Base-by-base conservation (phyloP, 345 rosid genomes). In the Camelina neglecta region DNA sequence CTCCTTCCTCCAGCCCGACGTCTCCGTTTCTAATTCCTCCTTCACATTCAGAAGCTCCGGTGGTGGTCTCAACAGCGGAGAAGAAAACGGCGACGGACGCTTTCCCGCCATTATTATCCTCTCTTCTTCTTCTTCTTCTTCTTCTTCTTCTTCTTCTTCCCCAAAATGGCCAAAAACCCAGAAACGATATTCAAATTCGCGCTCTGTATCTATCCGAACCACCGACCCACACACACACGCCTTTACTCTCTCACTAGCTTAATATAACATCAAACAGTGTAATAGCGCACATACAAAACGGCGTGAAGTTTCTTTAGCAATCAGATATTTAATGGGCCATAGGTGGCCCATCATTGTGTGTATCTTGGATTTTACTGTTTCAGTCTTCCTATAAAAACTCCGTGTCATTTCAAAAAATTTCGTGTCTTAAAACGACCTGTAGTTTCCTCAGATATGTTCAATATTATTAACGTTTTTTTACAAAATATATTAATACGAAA, bases 1-100 rank as follows among this genome's bases (percentile, higher is more conserved):
- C 62, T 85, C 85, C 80, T 86, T 87, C 39, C 96, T 81, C 98
- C 98, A 90, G 67, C 74, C 75, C 33, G 61, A 58, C 31, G 69
- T 44, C 39, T 72, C 71, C 65, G 83, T 42, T 41, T 79, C 84
- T 45, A 45, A 81, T 84, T 82, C 84, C 18, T 54, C 77, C n/a
- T 58, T 65, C 38, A 53, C 56, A 12, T 53, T 39, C 31, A 51
- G 20, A 64, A 65, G 51, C 77, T 60, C 73, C 67, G 67, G 53
- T 33, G 67, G 53, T 33, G 77, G 72, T 56, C 75, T 83, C 50
- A 41, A 71, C 75, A 63, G 6, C 20, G 82, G 82, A 64, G 81
- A 73, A 11, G 76, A 77, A 60, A 71, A 67, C 42, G 82, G 78
- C 75, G 79, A 80, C 21, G 69, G 29, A 8, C 77, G 80, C 49